Evolutionary conservation across 2,329 filamentous ascomycete species (phyloP), one percentile per base, ranked within the genome.

Genomic region (Pestalotiopsis sp.): DNA sequence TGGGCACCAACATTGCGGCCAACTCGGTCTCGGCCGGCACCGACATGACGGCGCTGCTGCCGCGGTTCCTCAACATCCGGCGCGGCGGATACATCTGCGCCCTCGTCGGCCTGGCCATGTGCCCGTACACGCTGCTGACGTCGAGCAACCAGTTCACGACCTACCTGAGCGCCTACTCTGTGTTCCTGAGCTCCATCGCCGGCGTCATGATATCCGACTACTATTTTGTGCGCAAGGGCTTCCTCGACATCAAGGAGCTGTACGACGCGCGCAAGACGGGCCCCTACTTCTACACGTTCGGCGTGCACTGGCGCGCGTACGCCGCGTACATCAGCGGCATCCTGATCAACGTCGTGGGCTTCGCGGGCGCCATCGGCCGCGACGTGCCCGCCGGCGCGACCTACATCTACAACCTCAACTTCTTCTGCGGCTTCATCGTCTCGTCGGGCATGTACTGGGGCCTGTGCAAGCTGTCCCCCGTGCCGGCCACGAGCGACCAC

Each of bases 161-260:
- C 3, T 97, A 97, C 76, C 88, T 98, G 0, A 96, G 92, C 0
- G 92, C 94, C 1, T 97, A 97, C 82, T 94, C 92, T 3, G 94
- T 98, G 67, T 98, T 98, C 81, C 86, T 98, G n/a, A 94, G 92
- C 68, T 94, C 92, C 57, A 97, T 98, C 70, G 94, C 93, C 0
- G 94, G 94, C n/a, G 93, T 97, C 71, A 96, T 97, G 82, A 84
- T 94, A 69, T 88, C 86, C 72, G 94, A 98, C 79, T 98, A 98
- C 83, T 98, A 97, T 79, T 70, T 92, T 67, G 92, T 97, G 4
- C 91, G 94, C 68, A 90, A 87, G 68, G 94, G 94, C 4, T 97
- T 94, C 77, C 84, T 96, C 2, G 88, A 94, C 71, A 84, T 95
- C 71, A 90, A 88, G 74, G 89, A 93, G 66, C 86, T 98, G 0